phyloP scores from a whole-genome alignment of 371 early-diverging fungal genomes.

The Saksenaea vasiformis region DNA sequence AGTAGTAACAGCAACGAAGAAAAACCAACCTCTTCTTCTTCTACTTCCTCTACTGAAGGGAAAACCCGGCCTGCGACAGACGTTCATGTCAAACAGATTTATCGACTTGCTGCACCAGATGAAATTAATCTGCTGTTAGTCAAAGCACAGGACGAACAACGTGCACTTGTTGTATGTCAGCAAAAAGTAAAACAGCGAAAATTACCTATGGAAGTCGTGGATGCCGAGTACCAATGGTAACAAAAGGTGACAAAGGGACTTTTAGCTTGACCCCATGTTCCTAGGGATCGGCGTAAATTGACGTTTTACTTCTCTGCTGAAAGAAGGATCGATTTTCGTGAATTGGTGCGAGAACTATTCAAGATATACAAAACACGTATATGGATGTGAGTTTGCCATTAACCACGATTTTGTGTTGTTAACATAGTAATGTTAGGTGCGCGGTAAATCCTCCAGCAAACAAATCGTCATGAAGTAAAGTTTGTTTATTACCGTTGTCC shows the following conservation, averaged over 20 bases:
- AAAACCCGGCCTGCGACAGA: background rate
- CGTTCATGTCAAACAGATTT: conserved; percentile 80
- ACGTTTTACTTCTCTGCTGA: conserved; percentile 95
- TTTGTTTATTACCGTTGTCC: background rate
- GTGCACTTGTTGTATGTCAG: conserved; percentile 85
- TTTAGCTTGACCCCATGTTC: background rate
- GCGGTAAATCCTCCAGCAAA: conserved; percentile 16
- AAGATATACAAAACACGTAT: conserved; percentile 99
- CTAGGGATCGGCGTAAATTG: conserved; percentile 91
- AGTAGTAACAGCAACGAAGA: conserved; percentile 23
- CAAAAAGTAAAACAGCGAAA: conserved; percentile 83
- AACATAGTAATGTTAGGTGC: conserved; percentile 9
- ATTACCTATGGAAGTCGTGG: conserved; percentile 92
- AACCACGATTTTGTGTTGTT: background rate
- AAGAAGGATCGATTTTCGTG: conserved; percentile 96
- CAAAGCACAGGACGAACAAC: conserved; percentile 87
- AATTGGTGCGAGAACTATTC: conserved; percentile 97
- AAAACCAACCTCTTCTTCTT: background rate
- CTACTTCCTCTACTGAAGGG: conserved; percentile 14
- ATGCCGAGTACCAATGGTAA: conserved; percentile 97
- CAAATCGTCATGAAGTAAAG: conserved; percentile 9
- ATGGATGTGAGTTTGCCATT: conserved; percentile 79
- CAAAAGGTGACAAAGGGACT: background rate
- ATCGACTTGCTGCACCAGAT: conserved; percentile 75
- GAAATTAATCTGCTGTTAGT: conserved; percentile 73